Base-by-base conservation (phyloP, 805 yeast genomes). In the Tetrapisispora iriomotensis region DNA sequence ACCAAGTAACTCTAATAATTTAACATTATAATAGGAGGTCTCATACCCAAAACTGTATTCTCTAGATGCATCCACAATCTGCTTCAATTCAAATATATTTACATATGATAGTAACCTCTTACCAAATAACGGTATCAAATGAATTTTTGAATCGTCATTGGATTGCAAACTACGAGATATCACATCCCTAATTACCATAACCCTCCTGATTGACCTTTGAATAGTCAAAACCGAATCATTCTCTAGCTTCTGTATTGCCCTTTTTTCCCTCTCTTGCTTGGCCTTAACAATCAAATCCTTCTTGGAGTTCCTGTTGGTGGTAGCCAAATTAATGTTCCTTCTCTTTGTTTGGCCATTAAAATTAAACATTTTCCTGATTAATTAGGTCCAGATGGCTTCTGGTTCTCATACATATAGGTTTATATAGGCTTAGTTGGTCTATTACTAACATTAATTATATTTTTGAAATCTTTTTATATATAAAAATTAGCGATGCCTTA, bases 311-410 rank as follows among this genome's bases (percentile, higher is more conserved):
- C 51, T 50, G 59, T 59, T 58, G 45, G 48, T 68, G 46, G 56
- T 80, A 64, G 52, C 90, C 71, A 48, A 75, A 68, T 65, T 90
- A 38, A 72, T 72, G 27, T 82, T 65, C 38, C 76, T 65, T 45
- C 75, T 70, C 38, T 67, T 65, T 15, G 76, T 66, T 47, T 75
- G 78, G 5, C 94, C 94, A 9, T 77, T 72, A 62, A 83, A 84
- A 62, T 79, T 77, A 41, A 62, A 35, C 67, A 64, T 62, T 7
- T 7, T n/a, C n/a, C n/a, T n/a, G n/a, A n/a, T n/a, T n/a, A n/a
- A n/a, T n/a, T n/a, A n/a, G n/a, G n/a, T n/a, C n/a, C n/a, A n/a
- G n/a, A n/a, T n/a, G n/a, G n/a, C n/a, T n/a, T n/a, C n/a, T n/a
- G n/a, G n/a, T n/a, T n/a, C n/a, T n/a, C n/a, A n/a, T n/a, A n/a